These are phyloP conservation scores for Penicillium sp. DNA, from an alignment of 2,329 filamentous ascomycete species.

Conservation along the genomic window DNA sequence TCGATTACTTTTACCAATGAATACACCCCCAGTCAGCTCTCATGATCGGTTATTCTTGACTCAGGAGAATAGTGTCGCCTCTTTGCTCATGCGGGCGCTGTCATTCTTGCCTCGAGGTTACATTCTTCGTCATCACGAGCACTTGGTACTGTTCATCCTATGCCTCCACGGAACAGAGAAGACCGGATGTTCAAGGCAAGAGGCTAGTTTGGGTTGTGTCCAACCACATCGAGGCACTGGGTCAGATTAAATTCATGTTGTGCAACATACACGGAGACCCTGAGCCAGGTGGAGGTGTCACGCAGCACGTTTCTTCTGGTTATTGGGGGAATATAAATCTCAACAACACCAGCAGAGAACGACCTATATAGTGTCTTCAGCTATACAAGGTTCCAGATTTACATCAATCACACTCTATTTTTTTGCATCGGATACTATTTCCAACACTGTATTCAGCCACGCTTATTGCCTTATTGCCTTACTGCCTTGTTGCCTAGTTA, in stretches of 20 bases:
- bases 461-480: neutral
- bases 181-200: neutral
- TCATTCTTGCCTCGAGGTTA: neutral
- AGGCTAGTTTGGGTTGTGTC: neutral
- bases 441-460: slow-evolving; percentile 1
- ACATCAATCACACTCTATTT: neutral
- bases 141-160: neutral
- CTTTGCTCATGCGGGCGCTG: neutral
- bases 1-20: no score
- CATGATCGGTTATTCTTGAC: neutral
- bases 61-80: neutral
- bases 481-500: neutral
- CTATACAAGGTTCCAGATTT: neutral
- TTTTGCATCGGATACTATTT: neutral
- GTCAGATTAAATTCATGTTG: slow-evolving; percentile 4
- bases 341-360: neutral
- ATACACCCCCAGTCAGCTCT: neutral
- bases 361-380: neutral
- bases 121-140: slow-evolving; percentile 4
- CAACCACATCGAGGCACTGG: neutral
- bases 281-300: slow-evolving; percentile 21
- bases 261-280: slow-evolving; percentile 6
- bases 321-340: neutral
- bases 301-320: slow-evolving; percentile 5
- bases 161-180: neutral